Conservation (phyloP, 2,329 filamentous ascomycete genomes). For the Cryphonectria naterciae region DNA sequence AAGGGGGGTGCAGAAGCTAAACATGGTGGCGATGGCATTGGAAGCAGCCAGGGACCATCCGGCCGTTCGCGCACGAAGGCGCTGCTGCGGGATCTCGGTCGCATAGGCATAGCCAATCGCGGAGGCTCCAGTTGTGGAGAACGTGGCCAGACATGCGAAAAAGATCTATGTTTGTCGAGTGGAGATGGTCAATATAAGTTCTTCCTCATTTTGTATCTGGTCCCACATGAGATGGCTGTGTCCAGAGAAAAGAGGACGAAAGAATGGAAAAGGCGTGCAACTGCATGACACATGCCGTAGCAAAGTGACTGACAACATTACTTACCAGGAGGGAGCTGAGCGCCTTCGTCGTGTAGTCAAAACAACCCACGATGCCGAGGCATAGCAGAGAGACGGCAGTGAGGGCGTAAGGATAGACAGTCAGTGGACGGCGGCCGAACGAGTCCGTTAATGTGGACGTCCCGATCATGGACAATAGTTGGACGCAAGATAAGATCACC, state of each 20-base stretch:
- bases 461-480: slow-evolving; percentile 46
- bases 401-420: slow-evolving; percentile 44
- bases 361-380: slow-evolving; percentile 46
- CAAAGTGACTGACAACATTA: neutral
- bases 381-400: slow-evolving; percentile 42
- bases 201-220: neutral
- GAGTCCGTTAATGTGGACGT: slow-evolving; percentile 41
- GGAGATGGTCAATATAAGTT: neutral
- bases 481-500: slow-evolving; percentile 40
- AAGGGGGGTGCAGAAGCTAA: slow-evolving; percentile 48
- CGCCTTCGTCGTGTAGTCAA: slow-evolving; percentile 41
- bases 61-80: slow-evolving; percentile 45
- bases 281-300: neutral
- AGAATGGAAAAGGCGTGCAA: neutral
- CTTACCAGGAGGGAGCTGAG: slow-evolving; percentile 43
- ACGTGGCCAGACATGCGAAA: slow-evolving; percentile 47
- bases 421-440: slow-evolving; percentile 43
- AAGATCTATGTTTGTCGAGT: slow-evolving; percentile 39
- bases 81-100: slow-evolving; percentile 45
- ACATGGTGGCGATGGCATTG: slow-evolving; percentile 47
- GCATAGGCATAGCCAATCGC: slow-evolving; percentile 49
- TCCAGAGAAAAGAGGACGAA: neutral
- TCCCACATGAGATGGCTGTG: too few species aligned
- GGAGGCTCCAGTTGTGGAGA: slow-evolving; percentile 46
- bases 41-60: slow-evolving; percentile 44